Base-by-base conservation (phyloP, 805 yeast genomes). In the Candida alai region DNA sequence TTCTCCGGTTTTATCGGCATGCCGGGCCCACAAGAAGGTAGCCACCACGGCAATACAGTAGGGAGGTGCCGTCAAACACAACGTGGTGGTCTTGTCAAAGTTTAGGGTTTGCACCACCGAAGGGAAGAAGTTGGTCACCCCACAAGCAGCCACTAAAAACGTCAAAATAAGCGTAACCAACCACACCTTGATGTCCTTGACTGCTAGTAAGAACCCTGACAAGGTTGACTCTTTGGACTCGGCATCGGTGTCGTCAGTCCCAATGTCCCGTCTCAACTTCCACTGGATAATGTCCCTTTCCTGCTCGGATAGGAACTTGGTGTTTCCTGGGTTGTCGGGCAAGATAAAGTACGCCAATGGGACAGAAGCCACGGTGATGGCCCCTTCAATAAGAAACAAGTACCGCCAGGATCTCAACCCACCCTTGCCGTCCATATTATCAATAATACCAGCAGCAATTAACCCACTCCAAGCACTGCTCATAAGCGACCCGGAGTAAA, bases 51-150 rank as follows among this genome's bases (percentile, higher is more conserved):
- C 76, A 34, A 74, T 44, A 29, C 70, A 49, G 49, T 74, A 77
- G 8, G 80, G 80, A 16, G 81, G 82, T 15, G 74, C 80, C 6
- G 82, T 74, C 36, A 78, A 60, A 42, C 74, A 70, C 31, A 76
- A 62, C 3, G 82, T 74, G 29, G 70, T 61, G 24, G 74, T 62
- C 30, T 65, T 59, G 47, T 55, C 52, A 44, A 73, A 78, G 28
- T 74, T 68, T 41, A 78, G 61, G 10, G 82, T 74, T 37, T 63
- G 49, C 12, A 78, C 81, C 18, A 78, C 75, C 1, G 80, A 65
- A 18, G 83, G 83, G 62, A 75, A 77, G 50, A 74, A 76, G 48
- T 75, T 70, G 13, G 79, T 73, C 30, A 75, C 78, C 51, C 80
- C 80, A 43, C 76, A 71, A 24, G 80, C 78, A 17, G 76, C 77